These are phyloP conservation scores for Podaxis sp. DNA, from an alignment of 768 basidiomycete species.

Conservation along the genomic window DNA sequence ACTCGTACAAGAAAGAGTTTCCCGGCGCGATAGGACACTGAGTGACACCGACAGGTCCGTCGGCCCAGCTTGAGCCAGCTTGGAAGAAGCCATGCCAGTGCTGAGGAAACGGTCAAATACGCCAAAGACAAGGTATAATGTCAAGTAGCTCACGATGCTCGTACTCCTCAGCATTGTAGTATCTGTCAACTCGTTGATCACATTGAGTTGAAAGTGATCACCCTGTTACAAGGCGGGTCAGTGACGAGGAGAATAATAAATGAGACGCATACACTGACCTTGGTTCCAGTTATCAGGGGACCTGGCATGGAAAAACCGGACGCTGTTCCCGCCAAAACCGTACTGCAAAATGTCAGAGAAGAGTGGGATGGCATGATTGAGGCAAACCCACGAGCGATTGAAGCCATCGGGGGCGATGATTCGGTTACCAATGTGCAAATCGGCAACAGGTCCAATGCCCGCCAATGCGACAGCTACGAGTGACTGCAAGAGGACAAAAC, in stretches of 20 bases:
- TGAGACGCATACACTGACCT: conserved; percentile 19
- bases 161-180: conserved; percentile 49
- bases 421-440: conserved; percentile 41
- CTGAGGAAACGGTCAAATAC: conserved; percentile 25
- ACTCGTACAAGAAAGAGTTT: conserved; percentile 41
- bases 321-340: conserved; percentile 31
- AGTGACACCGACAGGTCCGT: conserved; percentile 38
- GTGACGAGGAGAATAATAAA: neutral
- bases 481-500: neutral
- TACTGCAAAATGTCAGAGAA: conserved; percentile 17
- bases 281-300: conserved; percentile 29
- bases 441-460: conserved; percentile 28
- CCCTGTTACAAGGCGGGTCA: conserved; percentile 27
- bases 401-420: conserved; percentile 51
- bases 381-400: conserved; percentile 34
- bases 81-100: conserved; percentile 47
- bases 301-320: conserved; percentile 25
- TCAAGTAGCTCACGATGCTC: conserved; percentile 41
- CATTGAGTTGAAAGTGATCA: conserved; percentile 44
- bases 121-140: neutral
- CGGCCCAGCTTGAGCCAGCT: conserved; percentile 35
- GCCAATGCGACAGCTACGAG: conserved; percentile 17
- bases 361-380: neutral
- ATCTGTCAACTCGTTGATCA: conserved; percentile 46
- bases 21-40: conserved; percentile 43